phyloP scores from a whole-genome alignment of 768 basidiomycete genomes.

The Pisolithus tinctorius region DNA sequence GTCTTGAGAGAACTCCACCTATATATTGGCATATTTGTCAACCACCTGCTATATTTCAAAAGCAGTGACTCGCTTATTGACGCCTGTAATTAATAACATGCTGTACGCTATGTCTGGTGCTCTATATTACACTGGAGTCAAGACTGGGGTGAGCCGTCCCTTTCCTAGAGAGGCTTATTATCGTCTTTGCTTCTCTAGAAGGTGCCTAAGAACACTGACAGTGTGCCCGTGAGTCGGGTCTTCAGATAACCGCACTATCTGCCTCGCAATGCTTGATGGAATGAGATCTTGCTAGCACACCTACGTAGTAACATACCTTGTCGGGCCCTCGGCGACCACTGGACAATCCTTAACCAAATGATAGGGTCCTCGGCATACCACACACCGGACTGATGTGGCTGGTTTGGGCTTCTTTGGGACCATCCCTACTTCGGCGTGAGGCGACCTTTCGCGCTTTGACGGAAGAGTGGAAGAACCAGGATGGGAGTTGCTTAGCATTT shows the following conservation, averaged over 20 bases:
- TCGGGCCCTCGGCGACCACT: conserved; percentile 42
- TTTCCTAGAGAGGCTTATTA: conserved; percentile 4
- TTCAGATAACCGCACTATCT: conserved; percentile 38
- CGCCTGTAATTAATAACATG: too few species aligned
- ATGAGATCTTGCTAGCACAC: conserved; percentile 2
- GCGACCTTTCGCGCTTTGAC: conserved; percentile 33
- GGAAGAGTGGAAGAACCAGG: conserved; percentile 6
- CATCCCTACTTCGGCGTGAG: conserved; percentile 17
- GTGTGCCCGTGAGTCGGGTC: conserved; percentile 31
- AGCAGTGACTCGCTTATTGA: too few species aligned
- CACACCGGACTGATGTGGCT: conserved; percentile 27
- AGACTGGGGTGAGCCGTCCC: too few species aligned
- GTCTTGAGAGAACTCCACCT: too few species aligned
- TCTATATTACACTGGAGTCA: too few species aligned
- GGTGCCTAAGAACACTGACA: conserved; percentile 32
- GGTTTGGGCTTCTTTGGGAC: conserved; percentile 35
- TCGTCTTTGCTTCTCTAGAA: conserved; percentile 32
- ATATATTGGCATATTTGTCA: too few species aligned
- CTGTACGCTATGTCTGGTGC: too few species aligned
- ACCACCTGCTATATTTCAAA: too few species aligned
- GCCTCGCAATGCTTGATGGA: conserved; percentile 32
- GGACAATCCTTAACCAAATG: conserved; percentile 54
- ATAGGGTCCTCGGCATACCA: conserved; percentile 39
- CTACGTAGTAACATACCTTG: conserved; percentile 37
- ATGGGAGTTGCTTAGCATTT: too few species aligned